Percentiles rank a stretch among this genome's conserved stretches.
These are phyloP conservation scores for Fomitopsis palustris DNA, from an alignment of 1,284 basidiomycete species.

Conservation along the genomic window DNA sequence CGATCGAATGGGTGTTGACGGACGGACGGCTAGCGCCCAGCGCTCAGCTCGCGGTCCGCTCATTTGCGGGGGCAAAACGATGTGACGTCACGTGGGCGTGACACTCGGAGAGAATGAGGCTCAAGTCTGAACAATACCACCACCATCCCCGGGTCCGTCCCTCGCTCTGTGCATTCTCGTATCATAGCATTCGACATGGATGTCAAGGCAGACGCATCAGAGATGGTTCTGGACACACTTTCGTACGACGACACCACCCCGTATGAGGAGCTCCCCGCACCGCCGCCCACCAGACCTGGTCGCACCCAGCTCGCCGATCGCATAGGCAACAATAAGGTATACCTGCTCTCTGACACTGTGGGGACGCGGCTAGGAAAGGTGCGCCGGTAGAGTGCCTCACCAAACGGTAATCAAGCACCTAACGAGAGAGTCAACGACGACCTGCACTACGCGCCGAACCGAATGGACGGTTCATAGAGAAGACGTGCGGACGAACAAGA, in stretches of 20 bases:
- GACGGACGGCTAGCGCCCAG: neutral
- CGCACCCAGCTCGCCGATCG: constrained; percentile 49
- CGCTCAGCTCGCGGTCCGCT: neutral
- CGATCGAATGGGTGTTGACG: neutral
- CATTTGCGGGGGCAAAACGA: neutral
- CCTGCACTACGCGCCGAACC: neutral
- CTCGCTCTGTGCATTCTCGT: neutral
- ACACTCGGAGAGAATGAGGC: neutral
- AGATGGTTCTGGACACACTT: constrained; percentile 16
- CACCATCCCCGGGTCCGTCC: neutral
- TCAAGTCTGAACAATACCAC: neutral
- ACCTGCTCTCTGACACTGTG: constrained; percentile 62
- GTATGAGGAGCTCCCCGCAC: constrained; percentile 44
- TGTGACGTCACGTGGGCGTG: neutral
- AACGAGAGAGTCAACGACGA: constrained; percentile 41
- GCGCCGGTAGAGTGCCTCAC: constrained; percentile 46
- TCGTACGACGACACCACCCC: constrained; percentile 48
- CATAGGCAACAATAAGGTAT: constrained; percentile 65
- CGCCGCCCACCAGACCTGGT: constrained; percentile 13
- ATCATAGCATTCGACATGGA: constrained; percentile 32
- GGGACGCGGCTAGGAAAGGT: constrained; percentile 61
- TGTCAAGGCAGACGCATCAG: constrained; percentile 22
- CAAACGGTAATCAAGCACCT: constrained; percentile 34
- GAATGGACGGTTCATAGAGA: constrained; percentile 42
- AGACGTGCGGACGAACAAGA: constrained; percentile 43